These are phyloP conservation scores for Sporisorium sorghi DNA, from an alignment of 1,284 basidiomycete genomes.

Conservation along the genomic window DNA sequence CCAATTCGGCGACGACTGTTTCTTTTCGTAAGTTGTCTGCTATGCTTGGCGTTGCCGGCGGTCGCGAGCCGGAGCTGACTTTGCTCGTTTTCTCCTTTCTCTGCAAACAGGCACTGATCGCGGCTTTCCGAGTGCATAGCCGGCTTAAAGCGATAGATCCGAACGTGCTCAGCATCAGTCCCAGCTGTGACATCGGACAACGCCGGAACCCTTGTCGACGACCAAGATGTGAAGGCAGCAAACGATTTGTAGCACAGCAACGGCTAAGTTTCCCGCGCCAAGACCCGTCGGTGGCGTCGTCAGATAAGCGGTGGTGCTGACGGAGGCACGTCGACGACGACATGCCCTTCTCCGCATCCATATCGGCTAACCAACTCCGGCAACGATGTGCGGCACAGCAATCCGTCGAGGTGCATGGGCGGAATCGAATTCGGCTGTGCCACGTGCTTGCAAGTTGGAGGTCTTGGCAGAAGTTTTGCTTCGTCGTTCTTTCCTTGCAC, in stretches of 20 bases:
- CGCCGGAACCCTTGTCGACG: background rate
- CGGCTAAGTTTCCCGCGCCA: background rate
- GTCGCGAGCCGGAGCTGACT: background rate
- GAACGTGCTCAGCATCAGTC: background rate
- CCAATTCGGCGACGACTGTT: conserved; percentile 32
- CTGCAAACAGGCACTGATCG: no score
- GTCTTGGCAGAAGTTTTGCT: conserved; percentile 10
- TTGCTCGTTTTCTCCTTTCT: background rate
- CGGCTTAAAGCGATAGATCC: background rate
- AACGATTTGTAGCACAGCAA: no score
- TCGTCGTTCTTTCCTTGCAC: background rate
- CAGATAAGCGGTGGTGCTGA: background rate
- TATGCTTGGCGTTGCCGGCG: background rate
- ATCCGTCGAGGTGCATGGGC: background rate
- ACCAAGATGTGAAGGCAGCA: background rate
- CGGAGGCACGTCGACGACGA: conserved; percentile 1
- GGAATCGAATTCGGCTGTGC: conserved; percentile 8
- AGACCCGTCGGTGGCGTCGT: background rate
- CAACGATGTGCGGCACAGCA: background rate
- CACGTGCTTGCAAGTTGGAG: conserved; percentile 5
- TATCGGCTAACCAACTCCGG: background rate
- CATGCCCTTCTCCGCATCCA: background rate
- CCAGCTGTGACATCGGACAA: background rate
- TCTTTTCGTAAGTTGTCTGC: conserved; percentile 34
- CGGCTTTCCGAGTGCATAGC: background rate